Conservation (phyloP, 345 rosid genomes). For the Eucalyptus melliodora region DNA sequence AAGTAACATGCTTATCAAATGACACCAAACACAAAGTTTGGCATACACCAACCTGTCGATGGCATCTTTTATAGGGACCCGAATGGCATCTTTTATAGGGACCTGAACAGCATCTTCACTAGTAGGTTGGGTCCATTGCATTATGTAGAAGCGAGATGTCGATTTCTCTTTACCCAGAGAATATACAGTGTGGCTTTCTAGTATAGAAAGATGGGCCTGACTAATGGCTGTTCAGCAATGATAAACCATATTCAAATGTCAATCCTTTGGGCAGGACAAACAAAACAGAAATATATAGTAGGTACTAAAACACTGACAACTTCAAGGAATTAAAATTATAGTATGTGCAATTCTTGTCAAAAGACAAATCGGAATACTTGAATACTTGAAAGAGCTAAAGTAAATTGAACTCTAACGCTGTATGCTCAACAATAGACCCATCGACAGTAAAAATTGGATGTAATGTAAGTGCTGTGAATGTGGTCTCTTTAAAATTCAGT, state of each 20-base stretch:
- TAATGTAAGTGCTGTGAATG: background rate
- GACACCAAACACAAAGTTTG: background rate
- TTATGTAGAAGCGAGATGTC: constrained; percentile 28
- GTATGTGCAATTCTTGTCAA: background rate
- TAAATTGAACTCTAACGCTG: background rate
- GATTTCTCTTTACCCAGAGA: constrained; percentile 45
- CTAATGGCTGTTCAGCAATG: constrained; percentile 21
- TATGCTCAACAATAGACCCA: background rate
- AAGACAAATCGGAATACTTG: background rate
- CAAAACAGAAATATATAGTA: background rate
- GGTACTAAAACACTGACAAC: background rate
- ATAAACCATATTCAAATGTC: background rate
- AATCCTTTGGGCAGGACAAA: background rate
- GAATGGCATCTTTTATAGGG: constrained; percentile 25
- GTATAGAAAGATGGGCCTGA: constrained; percentile 21
- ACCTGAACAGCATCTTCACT: background rate
- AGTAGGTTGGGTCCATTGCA: constrained; percentile 23
- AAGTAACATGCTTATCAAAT: background rate
- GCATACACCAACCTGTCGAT: constrained; percentile 29
- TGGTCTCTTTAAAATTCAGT: background rate
- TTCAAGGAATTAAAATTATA: background rate
- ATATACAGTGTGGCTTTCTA: constrained; percentile 34
- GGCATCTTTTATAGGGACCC: constrained; percentile 19
- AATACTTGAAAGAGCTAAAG: background rate
- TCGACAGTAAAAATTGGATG: background rate